Percentiles rank a stretch among this genome's conserved stretches.
These are phyloP conservation scores for Ilex aquifolium DNA, from an alignment of 257 asterid genomes.

Conservation along the genomic window DNA sequence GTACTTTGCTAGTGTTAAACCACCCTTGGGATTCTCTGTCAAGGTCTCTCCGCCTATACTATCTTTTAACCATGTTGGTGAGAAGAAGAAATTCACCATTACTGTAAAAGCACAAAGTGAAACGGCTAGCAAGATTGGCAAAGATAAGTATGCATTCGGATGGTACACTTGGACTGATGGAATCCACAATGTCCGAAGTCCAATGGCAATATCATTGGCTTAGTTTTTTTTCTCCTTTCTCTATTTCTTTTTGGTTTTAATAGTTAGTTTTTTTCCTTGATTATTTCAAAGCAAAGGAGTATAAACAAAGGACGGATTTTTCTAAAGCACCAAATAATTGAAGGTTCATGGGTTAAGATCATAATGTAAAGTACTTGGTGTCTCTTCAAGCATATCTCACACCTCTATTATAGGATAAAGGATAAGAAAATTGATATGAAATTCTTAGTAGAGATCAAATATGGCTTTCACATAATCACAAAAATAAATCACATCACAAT, in stretches of 20 bases:
- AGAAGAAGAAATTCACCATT: constrained; percentile 25
- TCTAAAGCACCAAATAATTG: no score
- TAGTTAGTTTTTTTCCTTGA: no score
- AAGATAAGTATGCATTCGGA: constrained; percentile 18
- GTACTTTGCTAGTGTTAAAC: constrained; percentile 11
- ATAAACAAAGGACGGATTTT: no score
- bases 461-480: no score
- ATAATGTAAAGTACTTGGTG: no score
- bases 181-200: constrained; percentile 33
- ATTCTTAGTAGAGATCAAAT: no score
- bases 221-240: neutral
- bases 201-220: constrained; percentile 15
- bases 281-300: no score
- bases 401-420: no score
- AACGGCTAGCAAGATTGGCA: neutral
- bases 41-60: constrained; percentile 23
- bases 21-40: constrained; percentile 30
- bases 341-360: no score
- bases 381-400: no score
- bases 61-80: constrained; percentile 20
- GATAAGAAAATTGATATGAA: no score
- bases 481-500: no score
- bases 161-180: constrained; percentile 34
- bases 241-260: neutral
- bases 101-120: constrained; percentile 10